A percentile compares a stretch with the other conserved stretches of the same genome.
Conservation (phyloP, 805 yeast species). For the Ogataea paraovalis region DNA sequence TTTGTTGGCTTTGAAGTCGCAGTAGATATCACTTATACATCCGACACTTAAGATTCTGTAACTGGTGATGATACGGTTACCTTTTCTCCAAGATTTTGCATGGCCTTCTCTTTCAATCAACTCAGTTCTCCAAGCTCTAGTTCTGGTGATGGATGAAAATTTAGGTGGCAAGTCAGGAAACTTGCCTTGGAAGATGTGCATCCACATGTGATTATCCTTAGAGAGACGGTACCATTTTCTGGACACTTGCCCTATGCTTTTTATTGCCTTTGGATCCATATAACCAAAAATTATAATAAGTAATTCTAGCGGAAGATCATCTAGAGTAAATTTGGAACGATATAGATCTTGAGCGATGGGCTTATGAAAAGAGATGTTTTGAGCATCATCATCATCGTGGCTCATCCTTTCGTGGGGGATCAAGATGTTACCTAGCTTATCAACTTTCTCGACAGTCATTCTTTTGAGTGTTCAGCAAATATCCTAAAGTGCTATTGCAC, state of each 20-base stretch:
- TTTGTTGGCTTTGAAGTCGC: conserved; percentile 26
- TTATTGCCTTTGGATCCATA: conserved; percentile 43
- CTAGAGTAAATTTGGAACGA: conserved; percentile 2
- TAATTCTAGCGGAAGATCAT: conserved; percentile 44
- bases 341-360: background rate
- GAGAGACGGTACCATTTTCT: conserved; percentile 43
- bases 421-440: conserved; percentile 2
- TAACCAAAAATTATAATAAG: conserved; percentile 41
- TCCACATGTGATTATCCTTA: conserved; percentile 46
- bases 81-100: conserved; percentile 37
- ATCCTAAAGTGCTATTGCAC: background rate
- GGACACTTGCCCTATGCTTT: conserved; percentile 41
- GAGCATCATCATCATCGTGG: background rate
- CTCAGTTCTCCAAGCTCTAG: conserved; percentile 44
- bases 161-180: conserved; percentile 31
- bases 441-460: conserved; percentile 1
- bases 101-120: conserved; percentile 37
- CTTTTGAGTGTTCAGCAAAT: background rate
- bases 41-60: conserved; percentile 15
- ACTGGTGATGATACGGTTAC: conserved; percentile 22
- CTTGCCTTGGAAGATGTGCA: conserved; percentile 37
- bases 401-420: background rate
- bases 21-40: conserved; percentile 23
- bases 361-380: background rate
- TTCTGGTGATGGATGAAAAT: conserved; percentile 44